Evolutionary conservation across 371 early-diverging fungal genomes (phyloP).

Genomic region (Entomophthora muscae): DNA sequence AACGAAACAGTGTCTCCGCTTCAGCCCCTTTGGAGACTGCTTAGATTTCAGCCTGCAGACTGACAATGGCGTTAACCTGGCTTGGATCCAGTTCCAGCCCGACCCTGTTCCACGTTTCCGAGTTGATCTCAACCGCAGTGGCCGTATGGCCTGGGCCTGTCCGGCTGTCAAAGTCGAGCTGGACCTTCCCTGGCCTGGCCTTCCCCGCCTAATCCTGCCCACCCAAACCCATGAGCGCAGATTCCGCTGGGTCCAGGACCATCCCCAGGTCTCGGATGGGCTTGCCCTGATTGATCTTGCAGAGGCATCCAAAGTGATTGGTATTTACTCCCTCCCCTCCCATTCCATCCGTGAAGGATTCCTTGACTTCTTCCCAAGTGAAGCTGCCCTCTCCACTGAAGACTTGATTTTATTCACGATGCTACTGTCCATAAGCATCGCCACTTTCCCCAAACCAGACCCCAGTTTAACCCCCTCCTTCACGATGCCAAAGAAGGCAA

Average conservation of each 20-base stretch:
- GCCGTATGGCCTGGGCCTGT: neutral
- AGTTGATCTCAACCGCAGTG: neutral
- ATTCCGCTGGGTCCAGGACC: neutral
- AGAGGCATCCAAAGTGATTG: neutral
- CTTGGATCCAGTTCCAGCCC: neutral
- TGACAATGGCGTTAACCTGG: neutral
- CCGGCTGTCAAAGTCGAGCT: neutral
- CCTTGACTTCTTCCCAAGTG: neutral
- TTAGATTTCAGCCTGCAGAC: neutral
- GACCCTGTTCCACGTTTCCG: neutral
- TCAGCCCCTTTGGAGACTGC: neutral
- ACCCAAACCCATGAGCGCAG: neutral
- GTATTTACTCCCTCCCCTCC: neutral
- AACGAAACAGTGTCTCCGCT: neutral
- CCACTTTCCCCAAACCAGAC: neutral
- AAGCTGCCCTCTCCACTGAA: neutral
- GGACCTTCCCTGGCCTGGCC: neutral
- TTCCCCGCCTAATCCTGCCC: neutral
- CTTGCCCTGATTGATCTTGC: neutral
- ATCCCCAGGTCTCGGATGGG: neutral
- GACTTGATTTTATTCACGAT: neutral
- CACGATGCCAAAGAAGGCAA: neutral
- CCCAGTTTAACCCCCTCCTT: neutral
- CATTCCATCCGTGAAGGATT: neutral
- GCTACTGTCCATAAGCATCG: neutral